Percentiles rank a stretch among this genome's conserved stretches.
phyloP scores from a whole-genome alignment of 2,329 filamentous ascomycete species.

The Triangularia verruculosa region DNA sequence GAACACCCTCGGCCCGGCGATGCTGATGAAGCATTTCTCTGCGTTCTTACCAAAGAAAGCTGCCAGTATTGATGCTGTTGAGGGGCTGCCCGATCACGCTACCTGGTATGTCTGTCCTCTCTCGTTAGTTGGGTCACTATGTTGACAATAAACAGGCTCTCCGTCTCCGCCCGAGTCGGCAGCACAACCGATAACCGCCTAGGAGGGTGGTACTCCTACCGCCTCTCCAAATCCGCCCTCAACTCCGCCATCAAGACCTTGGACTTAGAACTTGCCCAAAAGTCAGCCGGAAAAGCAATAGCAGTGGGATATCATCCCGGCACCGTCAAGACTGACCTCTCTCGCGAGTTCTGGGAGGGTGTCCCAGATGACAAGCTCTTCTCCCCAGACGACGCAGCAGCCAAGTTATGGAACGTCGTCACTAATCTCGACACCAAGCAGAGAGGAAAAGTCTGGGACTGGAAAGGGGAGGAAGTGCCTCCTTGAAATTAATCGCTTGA shows the following conservation, averaged over 20 bases:
- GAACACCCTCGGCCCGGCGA: slow-evolving; percentile 70
- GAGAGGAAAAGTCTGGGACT: slow-evolving; percentile 20
- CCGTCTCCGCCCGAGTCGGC: slow-evolving; percentile 76
- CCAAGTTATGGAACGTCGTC: slow-evolving; percentile 36
- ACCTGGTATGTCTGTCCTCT: slow-evolving; percentile 44
- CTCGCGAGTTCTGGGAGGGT: slow-evolving; percentile 66
- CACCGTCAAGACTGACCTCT: slow-evolving; percentile 74
- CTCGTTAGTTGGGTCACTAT: too few relatives aligned
- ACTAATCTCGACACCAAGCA: background rate
- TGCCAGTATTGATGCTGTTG: slow-evolving; percentile 33
- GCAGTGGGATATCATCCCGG: slow-evolving; percentile 74
- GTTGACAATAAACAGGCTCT: slow-evolving; percentile 39
- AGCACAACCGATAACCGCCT: slow-evolving; percentile 67
- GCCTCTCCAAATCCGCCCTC: slow-evolving; percentile 71
- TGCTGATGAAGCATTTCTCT: slow-evolving; percentile 74
- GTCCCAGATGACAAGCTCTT: slow-evolving; percentile 54
- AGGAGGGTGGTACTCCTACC: slow-evolving; percentile 82
- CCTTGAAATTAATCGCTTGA: slow-evolving; percentile 4
- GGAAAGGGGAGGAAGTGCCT: slow-evolving; percentile 18
- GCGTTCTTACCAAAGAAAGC: slow-evolving; percentile 63
- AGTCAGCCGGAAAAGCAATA: slow-evolving; percentile 60
- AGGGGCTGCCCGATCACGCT: slow-evolving; percentile 47
- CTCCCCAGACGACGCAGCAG: slow-evolving; percentile 60
- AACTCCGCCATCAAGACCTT: slow-evolving; percentile 69
- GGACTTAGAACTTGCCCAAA: slow-evolving; percentile 61